Base-by-base conservation (phyloP, 2,329 filamentous ascomycete species). In the Colletotrichum tamarilloi region DNA sequence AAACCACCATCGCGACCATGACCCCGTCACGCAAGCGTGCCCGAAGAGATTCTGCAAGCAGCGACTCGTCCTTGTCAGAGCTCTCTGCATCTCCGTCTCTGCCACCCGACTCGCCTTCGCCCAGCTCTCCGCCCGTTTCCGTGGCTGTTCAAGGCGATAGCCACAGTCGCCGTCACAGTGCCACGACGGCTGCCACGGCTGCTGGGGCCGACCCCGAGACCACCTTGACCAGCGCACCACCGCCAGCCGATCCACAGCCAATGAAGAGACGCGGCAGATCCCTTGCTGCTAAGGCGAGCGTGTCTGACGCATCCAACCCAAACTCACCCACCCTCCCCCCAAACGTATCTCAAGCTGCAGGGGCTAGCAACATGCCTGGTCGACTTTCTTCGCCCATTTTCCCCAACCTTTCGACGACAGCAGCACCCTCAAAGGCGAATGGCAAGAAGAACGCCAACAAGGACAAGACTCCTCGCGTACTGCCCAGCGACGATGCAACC, bases 11-110 rank as follows among this genome's bases (percentile, higher is more conserved):
- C 19, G 30, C 24, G 16, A 19, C 63, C 5, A 46, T 52, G 72
- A 85, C 83, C 32, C 82, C 83, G 38, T 81, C 81, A 67, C 79
- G 81, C 28, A 82, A 77, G 79, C 79, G 80, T 68, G 75, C 75
- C 32, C 78, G 84, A 55, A 78, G 82, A 46, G 80, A 80, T 68
- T 85, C 84, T 42, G 81, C 77, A 35, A 82, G 82, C 8, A 85
- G 84, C 78, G 82, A 84, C 76, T 85, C 84, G 24, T 85, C 84
- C n/a, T 80, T 85, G 30, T 85, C 83, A 81, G 79, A 84, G 80
- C 76, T 76, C n/a, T 75, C 73, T 53, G 62, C 68, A 42, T 76
- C 74, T 30, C 74, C 74, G 7, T 76, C 74, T 11, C 77, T 85
- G 64, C 82, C 83, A 58, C 42, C 67, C 56, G 67, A 73, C 71